Evolutionary conservation across 225 moss, liverwort and hornwort species (phyloP), one percentile per base, ranked within the genome.

Genomic region (Marchantia paleacea): DNA sequence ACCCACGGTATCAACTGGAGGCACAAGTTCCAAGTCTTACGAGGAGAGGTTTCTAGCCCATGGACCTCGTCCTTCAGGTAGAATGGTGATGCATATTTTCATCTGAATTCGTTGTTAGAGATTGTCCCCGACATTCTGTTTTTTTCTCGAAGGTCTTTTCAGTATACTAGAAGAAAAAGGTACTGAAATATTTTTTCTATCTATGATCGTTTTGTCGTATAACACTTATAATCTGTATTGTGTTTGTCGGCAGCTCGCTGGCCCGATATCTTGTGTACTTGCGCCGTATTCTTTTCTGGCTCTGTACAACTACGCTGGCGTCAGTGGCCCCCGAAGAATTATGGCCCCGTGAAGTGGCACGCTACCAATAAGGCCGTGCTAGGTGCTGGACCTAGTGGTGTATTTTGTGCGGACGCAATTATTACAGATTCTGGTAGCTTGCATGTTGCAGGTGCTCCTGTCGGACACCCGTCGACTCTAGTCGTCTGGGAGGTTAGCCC

Each of bases 231-330:
- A 57, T 22, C 25, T 7, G 55, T 62, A 7, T 77, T 47, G 49
- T 77, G 39, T 15, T 60, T 57, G 14, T 19, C 57, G 76, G 75
- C 95, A 99, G 99, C 91, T 74, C 95, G 94, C 52, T 99, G 99
- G 99, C 99, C 99, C 73, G 91, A 89, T 82, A 92, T 99, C 76
- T 83, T 95, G 78, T 99, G 99, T 73, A 90, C 95, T 29, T 95
- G 95, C 85, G 89, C 89, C 28, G 88, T 95, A 61, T 87, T 83
- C 73, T 95, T 90, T 89, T 91, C 91, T 83, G 99, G 99, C 83
- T 95, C 91, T 47, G 94, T 99, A 53, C 99, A 99, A 82, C 92
- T 99, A 31, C 94, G 92, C 55, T 99, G 99, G 99, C 91, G 94
- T 63, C 95, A 95, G 80, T 94, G 93, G 93, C 93, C 92, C 51